Conservation (phyloP, 2,329 filamentous ascomycete genomes). For the Xylaria digitata region DNA sequence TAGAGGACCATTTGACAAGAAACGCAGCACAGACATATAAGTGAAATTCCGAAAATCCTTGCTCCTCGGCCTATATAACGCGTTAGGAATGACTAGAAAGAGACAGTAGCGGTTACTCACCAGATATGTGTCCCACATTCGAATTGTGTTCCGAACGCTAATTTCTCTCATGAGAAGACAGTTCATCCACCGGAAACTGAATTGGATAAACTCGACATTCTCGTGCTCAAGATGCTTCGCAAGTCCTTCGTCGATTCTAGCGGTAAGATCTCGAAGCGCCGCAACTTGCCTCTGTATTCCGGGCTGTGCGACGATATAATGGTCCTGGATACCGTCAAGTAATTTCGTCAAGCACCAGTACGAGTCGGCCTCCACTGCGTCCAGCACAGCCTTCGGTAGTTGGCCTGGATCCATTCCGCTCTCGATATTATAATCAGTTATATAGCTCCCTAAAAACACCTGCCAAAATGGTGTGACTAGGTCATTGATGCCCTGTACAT, state of each 20-base stretch:
- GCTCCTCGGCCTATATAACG: slow-evolving; percentile 83
- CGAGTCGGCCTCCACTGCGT: slow-evolving; percentile 96
- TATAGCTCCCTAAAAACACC: slow-evolving; percentile 93
- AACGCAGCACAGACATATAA: slow-evolving; percentile 98
- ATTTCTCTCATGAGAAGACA: slow-evolving; percentile 98
- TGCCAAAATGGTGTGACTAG: slow-evolving; percentile 98
- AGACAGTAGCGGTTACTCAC: slow-evolving; percentile 62
- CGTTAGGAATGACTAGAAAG: slow-evolving; percentile 29
- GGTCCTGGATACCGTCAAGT: slow-evolving; percentile 98
- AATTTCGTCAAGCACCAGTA: slow-evolving; percentile 99
- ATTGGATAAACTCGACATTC: slow-evolving; percentile 98
- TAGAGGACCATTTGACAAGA: slow-evolving; percentile 97
- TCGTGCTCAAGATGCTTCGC: slow-evolving; percentile 91
- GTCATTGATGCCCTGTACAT: slow-evolving; percentile 99
- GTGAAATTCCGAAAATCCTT: slow-evolving; percentile 98
- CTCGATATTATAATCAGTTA: slow-evolving; percentile 92
- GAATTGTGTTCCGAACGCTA: slow-evolving; percentile 93
- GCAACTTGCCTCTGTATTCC: slow-evolving; percentile 95
- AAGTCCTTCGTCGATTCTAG: slow-evolving; percentile 84
- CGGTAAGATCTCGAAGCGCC: slow-evolving; percentile 88
- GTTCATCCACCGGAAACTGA: slow-evolving; percentile 99
- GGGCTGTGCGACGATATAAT: slow-evolving; percentile 97
- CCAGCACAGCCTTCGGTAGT: slow-evolving; percentile 86
- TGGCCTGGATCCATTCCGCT: slow-evolving; percentile 97
- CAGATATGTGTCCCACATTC: slow-evolving; percentile 99